Evolutionary conservation across 257 asterid genomes (phyloP).

Genomic region (Solanum habrochaites): DNA sequence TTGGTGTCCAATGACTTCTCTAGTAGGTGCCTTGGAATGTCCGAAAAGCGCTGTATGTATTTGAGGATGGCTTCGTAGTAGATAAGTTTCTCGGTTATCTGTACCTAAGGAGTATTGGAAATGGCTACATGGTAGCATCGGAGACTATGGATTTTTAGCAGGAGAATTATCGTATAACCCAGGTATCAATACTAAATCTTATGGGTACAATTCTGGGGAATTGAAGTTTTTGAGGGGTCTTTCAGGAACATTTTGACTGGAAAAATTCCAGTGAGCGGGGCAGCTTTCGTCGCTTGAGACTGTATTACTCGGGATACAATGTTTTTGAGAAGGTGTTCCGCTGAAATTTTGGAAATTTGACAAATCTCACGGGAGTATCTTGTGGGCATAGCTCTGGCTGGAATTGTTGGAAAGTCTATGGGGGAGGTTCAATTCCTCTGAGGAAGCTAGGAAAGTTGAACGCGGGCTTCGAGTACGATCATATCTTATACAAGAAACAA

Average conservation of each 20-base stretch:
- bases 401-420: no score
- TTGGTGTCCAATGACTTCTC: no score
- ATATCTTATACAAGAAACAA: slow-evolving; percentile 47
- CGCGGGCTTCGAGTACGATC: slow-evolving; percentile 30
- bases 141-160: slow-evolving; percentile 62
- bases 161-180: slow-evolving; percentile 72
- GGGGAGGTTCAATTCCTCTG: slow-evolving; percentile 53
- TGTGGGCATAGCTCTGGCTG: no score
- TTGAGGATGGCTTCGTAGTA: no score
- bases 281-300: slow-evolving; percentile 44
- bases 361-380: slow-evolving; percentile 56
- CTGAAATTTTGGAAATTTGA: slow-evolving; percentile 46
- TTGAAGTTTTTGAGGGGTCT: slow-evolving; percentile 71
- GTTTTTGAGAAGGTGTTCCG: slow-evolving; percentile 54
- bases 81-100: no score
- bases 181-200: slow-evolving; percentile 44
- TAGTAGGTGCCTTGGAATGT: no score
- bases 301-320: slow-evolving; percentile 51
- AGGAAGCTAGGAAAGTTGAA: slow-evolving; percentile 39
- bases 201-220: slow-evolving; percentile 31
- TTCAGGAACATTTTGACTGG: slow-evolving; percentile 56
- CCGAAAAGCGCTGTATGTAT: no score
- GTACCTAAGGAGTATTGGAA: no score
- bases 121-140: slow-evolving; percentile 31
- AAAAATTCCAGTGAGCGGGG: slow-evolving; percentile 42